Percentiles rank a stretch among this genome's conserved stretches.
Conservation (phyloP, 208 protist species). For the Crithidia brevicula region DNA sequence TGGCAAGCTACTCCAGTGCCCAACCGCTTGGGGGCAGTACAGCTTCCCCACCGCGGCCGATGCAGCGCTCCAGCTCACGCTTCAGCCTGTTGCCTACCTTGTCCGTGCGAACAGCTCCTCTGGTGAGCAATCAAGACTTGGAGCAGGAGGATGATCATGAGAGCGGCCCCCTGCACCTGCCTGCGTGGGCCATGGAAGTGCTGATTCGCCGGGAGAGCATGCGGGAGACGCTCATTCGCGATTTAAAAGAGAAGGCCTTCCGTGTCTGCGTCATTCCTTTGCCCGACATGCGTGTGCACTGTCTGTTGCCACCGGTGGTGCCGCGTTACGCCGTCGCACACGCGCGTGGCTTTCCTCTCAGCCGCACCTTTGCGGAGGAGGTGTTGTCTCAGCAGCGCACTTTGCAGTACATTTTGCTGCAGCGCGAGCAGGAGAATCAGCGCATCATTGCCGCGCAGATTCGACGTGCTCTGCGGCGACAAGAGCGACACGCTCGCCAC, state of each 20-base stretch:
- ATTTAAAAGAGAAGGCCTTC: conserved; percentile 53
- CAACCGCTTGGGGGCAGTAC: background rate
- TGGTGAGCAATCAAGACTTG: conserved; percentile 21
- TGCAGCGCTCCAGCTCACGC: conserved; percentile 3
- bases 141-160: conserved; percentile 19
- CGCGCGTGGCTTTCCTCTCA: conserved; percentile 53
- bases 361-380: conserved; percentile 71
- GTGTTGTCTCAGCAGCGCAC: conserved; percentile 57
- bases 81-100: conserved; percentile 11
- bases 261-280: conserved; percentile 59
- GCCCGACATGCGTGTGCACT: conserved; percentile 75
- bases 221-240: conserved; percentile 57
- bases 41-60: background rate
- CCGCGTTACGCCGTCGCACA: conserved; percentile 63
- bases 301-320: conserved; percentile 58
- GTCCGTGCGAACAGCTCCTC: conserved; percentile 2
- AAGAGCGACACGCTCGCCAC: conserved; percentile 21
- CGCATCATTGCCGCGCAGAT: conserved; percentile 22
- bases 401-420: conserved; percentile 46
- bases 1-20: background rate
- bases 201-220: conserved; percentile 54
- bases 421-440: conserved; percentile 42
- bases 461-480: conserved; percentile 21
- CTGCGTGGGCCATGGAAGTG: conserved; percentile 39
- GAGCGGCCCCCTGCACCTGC: conserved; percentile 21